Conservation (phyloP, 108 stramenopile genomes). For the Fragilaria crotonensis region DNA sequence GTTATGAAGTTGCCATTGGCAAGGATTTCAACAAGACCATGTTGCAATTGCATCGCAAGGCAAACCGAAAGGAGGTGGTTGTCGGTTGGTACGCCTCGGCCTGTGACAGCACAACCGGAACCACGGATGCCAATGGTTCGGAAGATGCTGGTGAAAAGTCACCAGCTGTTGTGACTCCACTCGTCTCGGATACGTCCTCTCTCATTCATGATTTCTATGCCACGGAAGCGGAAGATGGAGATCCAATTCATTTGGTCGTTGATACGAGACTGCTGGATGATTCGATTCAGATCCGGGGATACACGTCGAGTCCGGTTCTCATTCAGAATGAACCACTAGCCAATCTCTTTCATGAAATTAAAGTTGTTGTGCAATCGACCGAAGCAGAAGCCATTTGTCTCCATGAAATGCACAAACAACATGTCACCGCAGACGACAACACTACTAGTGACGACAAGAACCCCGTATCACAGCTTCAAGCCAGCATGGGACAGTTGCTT, state of each 20-base stretch:
- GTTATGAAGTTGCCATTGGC: constrained; percentile 92
- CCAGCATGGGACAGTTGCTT: constrained; percentile 73
- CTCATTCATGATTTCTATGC: constrained; percentile 97
- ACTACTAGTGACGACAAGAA: constrained; percentile 15
- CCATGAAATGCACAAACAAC: constrained; percentile 71
- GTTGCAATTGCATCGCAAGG: constrained; percentile 64
- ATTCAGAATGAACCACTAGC: constrained; percentile 80
- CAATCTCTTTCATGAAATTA: constrained; percentile 88
- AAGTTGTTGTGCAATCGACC: constrained; percentile 52
- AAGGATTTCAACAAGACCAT: constrained; percentile 93
- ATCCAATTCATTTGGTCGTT: constrained; percentile 85
- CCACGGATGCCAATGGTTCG: background rate
- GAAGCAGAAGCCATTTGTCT: constrained; percentile 87
- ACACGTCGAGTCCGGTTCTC: constrained; percentile 59
- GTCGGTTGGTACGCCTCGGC: constrained; percentile 96
- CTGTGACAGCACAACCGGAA: constrained; percentile 2
- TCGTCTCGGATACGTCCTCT: constrained; percentile 85
- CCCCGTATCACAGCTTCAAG: constrained; percentile 20
- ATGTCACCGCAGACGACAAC: constrained; percentile 11
- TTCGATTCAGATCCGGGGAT: constrained; percentile 71
- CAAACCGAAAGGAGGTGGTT: constrained; percentile 85
- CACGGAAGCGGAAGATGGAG: constrained; percentile 80
- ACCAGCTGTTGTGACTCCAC: constrained; percentile 2
- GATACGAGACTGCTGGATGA: constrained; percentile 75
- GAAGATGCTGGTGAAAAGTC: background rate